A percentile compares a stretch with the other conserved stretches of the same genome.
phyloP scores from a whole-genome alignment of 2,329 filamentous ascomycete species.

The Incumbomyces lentus region DNA sequence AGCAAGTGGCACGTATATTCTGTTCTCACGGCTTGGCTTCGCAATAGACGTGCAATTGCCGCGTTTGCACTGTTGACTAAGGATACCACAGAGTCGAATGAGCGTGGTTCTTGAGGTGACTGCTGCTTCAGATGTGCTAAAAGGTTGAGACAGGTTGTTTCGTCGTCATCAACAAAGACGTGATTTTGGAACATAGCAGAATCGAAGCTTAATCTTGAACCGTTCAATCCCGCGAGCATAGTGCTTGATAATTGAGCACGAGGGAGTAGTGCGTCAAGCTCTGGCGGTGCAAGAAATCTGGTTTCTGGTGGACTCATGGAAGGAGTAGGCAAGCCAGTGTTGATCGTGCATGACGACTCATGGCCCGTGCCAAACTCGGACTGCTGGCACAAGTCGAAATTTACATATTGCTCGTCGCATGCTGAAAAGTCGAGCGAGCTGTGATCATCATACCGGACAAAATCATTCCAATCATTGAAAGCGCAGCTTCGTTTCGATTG shows the following conservation, averaged over 20 bases:
- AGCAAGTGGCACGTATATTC: conserved; percentile 19
- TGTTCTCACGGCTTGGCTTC: conserved; percentile 12
- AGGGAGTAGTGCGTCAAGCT: conserved; percentile 8
- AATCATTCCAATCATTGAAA: conserved; percentile 13
- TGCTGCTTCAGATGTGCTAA: conserved; percentile 19
- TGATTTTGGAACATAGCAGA: background rate
- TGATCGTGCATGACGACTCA: background rate
- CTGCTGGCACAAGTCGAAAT: background rate
- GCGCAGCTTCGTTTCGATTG: background rate
- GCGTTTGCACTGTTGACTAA: conserved; percentile 18
- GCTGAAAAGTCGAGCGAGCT: conserved; percentile 13
- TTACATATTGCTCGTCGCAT: conserved; percentile 6
- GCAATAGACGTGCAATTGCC: conserved; percentile 14
- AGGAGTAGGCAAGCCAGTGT: conserved; percentile 16
- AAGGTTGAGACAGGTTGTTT: conserved; percentile 19
- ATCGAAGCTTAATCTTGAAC: background rate
- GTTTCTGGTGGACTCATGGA: conserved; percentile 18
- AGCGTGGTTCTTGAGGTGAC: conserved; percentile 8
- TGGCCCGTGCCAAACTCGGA: background rate
- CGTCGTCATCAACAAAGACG: conserved; percentile 13
- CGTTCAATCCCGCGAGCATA: background rate
- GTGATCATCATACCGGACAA: conserved; percentile 12
- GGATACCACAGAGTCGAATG: conserved; percentile 13
- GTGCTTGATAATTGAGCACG: background rate
- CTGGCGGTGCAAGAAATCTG: conserved; percentile 15